These are phyloP conservation scores for Magnaporthales sp. DNA, from an alignment of 2,329 filamentous ascomycete species.

Conservation along the genomic window DNA sequence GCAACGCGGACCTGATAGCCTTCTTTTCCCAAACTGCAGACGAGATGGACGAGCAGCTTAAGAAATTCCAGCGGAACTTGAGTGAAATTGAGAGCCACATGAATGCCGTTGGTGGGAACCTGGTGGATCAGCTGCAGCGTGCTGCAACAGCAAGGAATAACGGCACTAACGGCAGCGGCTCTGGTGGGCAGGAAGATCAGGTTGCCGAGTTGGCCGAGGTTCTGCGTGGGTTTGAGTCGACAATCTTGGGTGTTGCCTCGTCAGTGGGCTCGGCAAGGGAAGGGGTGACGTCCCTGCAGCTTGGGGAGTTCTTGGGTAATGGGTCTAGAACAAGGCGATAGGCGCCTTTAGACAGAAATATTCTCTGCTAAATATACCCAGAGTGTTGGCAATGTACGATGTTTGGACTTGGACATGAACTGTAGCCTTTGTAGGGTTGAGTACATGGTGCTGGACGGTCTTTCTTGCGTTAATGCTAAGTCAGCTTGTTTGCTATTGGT, in stretches of 20 bases:
- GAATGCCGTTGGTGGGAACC: conserved; percentile 50
- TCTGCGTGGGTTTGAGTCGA: conserved; percentile 55
- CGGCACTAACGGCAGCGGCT: conserved; percentile 17
- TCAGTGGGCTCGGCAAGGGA: conserved; percentile 52
- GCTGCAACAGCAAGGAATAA: conserved; percentile 17
- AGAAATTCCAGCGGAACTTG: conserved; percentile 48
- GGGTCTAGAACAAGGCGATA: conserved; percentile 10
- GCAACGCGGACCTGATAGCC: conserved; percentile 50
- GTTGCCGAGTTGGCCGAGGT: conserved; percentile 46
- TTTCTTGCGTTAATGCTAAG: neutral
- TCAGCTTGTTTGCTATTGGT: neutral
- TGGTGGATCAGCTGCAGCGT: conserved; percentile 51
- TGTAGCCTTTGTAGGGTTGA: neutral
- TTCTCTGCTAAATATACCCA: neutral
- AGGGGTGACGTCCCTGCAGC: conserved; percentile 48
- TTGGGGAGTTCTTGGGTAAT: conserved; percentile 35
- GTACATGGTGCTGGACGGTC: neutral
- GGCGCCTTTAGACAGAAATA: neutral
- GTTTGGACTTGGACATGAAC: neutral
- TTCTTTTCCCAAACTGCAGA: conserved; percentile 56
- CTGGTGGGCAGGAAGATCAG: conserved; percentile 32
- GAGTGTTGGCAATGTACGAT: neutral
- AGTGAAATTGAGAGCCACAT: conserved; percentile 58
- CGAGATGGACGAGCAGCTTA: conserved; percentile 50
- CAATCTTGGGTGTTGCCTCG: conserved; percentile 54